Percentiles rank a stretch among this genome's conserved stretches.
These are phyloP conservation scores for Barnettozyma sucrosica DNA, from an alignment of 805 yeast genomes.

Conservation along the genomic window DNA sequence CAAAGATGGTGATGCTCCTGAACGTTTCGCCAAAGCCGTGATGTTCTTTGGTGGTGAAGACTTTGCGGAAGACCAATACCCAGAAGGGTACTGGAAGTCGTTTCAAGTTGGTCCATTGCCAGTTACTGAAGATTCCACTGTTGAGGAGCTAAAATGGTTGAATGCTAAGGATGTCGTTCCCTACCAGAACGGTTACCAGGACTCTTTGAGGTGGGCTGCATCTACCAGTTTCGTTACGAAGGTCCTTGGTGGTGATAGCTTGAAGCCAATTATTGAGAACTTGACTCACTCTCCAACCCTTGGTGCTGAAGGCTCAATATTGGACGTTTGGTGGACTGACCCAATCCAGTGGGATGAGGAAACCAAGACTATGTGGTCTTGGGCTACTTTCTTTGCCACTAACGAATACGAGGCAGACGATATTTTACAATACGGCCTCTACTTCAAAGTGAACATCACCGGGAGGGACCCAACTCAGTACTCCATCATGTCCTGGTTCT, in stretches of 20 bases:
- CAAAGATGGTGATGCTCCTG: conserved; percentile 18
- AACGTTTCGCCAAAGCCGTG: conserved; percentile 19
- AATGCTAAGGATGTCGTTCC: conserved; percentile 18
- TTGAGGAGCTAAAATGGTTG: conserved; percentile 15
- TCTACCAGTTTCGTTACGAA: conserved; percentile 7
- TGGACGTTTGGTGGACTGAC: conserved; percentile 24
- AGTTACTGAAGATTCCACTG: conserved; percentile 9
- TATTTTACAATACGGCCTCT: conserved; percentile 21
- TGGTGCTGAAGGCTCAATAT: conserved; percentile 19
- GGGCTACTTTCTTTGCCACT: conserved; percentile 20
- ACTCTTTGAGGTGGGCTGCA: conserved; percentile 12
- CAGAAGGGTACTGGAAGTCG: conserved; percentile 24
- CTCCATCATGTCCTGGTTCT: conserved; percentile 19
- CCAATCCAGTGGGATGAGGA: conserved; percentile 19
- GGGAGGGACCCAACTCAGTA: conserved; percentile 19
- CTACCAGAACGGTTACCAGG: conserved; percentile 19
- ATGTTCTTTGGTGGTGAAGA: conserved; percentile 24
- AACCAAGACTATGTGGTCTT: conserved; percentile 11
- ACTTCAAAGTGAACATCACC: conserved; percentile 18
- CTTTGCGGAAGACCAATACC: conserved; percentile 15
- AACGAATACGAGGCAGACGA: conserved; percentile 22
- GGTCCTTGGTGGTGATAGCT: conserved; percentile 8
- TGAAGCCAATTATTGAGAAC: conserved; percentile 14
- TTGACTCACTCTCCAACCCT: conserved; percentile 14
- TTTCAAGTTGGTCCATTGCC: conserved; percentile 23